Evolutionary conservation across 495 filamentous ascomycete genomes (phyloP), one percentile per base, ranked within the genome.

Genomic region (Tuber calosporum): DNA sequence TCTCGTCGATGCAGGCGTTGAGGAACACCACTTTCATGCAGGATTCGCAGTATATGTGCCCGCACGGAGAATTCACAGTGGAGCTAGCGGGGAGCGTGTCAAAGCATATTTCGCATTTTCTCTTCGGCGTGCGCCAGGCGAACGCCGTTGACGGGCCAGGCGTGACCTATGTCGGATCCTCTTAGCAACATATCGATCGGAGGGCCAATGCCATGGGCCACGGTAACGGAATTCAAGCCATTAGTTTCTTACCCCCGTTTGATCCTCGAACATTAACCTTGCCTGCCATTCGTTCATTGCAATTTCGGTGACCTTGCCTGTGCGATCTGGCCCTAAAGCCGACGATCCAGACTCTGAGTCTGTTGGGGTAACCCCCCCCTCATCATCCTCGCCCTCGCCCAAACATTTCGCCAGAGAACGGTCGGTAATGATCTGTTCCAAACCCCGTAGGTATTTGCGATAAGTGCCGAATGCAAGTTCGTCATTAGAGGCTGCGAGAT

Each of bases 1-100:
- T 67, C 40, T 81, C 76, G 43, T 81, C 79, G 6, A 71, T 69
- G 17, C 58, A 76, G 1, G 76, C 75, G 38, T 73, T 76, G 20
- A 67, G 20, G 40, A 81, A 81, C 17, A 81, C 45, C 36, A 76
- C 66, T 42, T 73, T 76, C 17, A 81, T 39, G 42, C 79, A 81
- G 36, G 15, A 37, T 39, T 73, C 9, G 20, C 79, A 81, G 58
- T 81, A 81, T 19, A 41, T 22, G 43, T 81, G 75, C 4, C 22
- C 39, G n/a, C 79, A 81, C 0, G 72, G 66, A 8, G 67, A 53
- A 1, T 9, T 36, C 5, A 80, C 4, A 2, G 39, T 77, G 8
- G 43, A 17, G 2, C n/a, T 19, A 62, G 30, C 39, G 1, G 58
- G 17, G 72, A 80, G 72, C 8, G 26, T 5, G 11, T 81, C 79